Base-by-base conservation (phyloP, 768 basidiomycete genomes). In the Collybiopsis confluens region DNA sequence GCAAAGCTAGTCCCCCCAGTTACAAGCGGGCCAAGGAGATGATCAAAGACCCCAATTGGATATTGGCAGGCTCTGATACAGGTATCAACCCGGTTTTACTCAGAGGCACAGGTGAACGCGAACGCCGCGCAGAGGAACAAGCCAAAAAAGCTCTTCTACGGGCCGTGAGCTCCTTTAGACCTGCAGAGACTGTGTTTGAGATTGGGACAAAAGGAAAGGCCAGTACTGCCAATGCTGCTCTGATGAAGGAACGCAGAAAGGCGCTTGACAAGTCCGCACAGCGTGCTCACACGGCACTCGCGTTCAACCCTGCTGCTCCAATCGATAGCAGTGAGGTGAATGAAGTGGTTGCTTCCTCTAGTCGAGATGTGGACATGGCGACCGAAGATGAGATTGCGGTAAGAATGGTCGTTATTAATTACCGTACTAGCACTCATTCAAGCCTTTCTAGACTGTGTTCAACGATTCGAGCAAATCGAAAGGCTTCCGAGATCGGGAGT, bases 1-100 rank as follows among this genome's bases (percentile, higher is more conserved):
- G 88, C 20, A 97, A 95, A 64, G 95, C 96, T 16, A 89, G 86
- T 62, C 78, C 80, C 15, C 85, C 85, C 53, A 89, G 88, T 63
- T 92, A 98, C 70, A 83, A 86, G 58, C 83, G 94, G 4, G 88
- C 95, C 13, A 98, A 98, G 64, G 87, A 86, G 54, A 87, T 97
- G 76, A 74, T 78, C 45, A 90, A 89, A 61, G 79, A 80, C 36
- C 73, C 78, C 1, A 82, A 85, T 52, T 92, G 88, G 85, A 76
- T 82, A 23, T 72, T 89, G 16, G 81, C 85, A 2, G 83, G 81
- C 2, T 78, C 82, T 21, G 81, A 83, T 45, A 76, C 83, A 11
- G 78, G 78, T 35, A 69, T 83, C 15, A 91, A 96, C 66, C 89
- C 92, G n/a, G 82, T 90, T 1, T 70, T 84, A 28, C 65, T 80